A percentile compares a stretch with the other conserved stretches of the same genome.
phyloP scores from a whole-genome alignment of 2,329 filamentous ascomycete species.

The Orbilia javanica region DNA sequence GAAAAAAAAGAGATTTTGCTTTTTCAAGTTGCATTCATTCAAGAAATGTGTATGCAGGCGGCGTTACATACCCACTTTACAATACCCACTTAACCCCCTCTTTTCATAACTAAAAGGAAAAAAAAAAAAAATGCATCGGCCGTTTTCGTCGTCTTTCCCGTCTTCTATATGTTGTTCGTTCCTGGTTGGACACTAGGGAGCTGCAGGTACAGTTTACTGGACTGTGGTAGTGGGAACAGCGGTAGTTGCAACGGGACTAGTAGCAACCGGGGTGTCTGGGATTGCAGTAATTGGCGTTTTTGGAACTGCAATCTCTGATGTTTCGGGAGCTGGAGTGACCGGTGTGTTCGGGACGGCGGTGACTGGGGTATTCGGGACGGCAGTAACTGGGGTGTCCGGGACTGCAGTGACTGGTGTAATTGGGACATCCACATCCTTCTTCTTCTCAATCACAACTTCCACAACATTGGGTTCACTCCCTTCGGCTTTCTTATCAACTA shows the following conservation, averaged over 20 bases:
- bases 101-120: neutral
- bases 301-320: neutral
- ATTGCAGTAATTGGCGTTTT: neutral
- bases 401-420: neutral
- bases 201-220: conserved; percentile 3
- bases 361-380: neutral
- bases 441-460: conserved; percentile 2
- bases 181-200: neutral
- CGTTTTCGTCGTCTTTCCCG: neutral
- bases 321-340: neutral
- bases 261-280: neutral
- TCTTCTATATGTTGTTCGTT: neutral
- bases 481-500: conserved; percentile 23
- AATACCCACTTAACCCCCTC: neutral
- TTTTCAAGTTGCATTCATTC: conserved; percentile 18
- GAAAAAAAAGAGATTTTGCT: conserved; percentile 7
- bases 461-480: neutral
- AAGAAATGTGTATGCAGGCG: neutral
- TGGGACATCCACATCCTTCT: neutral
- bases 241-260: conserved; percentile 5
- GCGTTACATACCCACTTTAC: conserved; percentile 3
- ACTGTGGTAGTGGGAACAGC: neutral
- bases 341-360: neutral
- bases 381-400: neutral
- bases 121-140: conserved; percentile 7